Evolutionary conservation across 1,284 basidiomycete species (phyloP), one percentile per base, ranked within the genome.

Genomic region (Cystobasidium slooffiae): DNA sequence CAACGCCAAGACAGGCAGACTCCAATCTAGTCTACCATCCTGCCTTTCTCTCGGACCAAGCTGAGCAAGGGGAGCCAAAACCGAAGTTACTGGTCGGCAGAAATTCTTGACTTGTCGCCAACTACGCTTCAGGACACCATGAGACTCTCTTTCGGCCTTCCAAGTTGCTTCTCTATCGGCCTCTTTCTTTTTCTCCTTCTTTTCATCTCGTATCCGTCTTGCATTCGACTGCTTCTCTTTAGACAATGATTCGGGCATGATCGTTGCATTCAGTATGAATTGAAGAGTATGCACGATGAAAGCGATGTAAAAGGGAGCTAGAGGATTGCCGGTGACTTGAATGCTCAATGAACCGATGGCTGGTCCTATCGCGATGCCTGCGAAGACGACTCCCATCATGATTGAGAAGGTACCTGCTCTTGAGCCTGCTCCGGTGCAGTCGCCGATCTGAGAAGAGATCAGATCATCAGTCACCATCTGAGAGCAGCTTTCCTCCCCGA

Each of bases 161-260:
- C 22, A 65, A 2, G 41, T 51, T 6, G 65, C 39, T 41, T 51
- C 58, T 39, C 44, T 43, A 8, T 41, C 43, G 18, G 10, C 14
- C 1, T 66, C 43, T 10, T 18, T 6, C 37, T 66, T 65, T 41
- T 73, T 55, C 46, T 56, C 31, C 31, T 66, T 65, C 20, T 56
- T 59, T 20, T 65, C 62, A 6, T 59, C 43, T n/a, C 46, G 43
- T 7, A 10, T 39, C 24, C 47, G 24, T 12, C 41, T 43, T 8
- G 70, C 70, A 18, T 65, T 52, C 24, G 24, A 43, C 51, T 73
- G 62, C 37, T 73, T 73, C 7, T 66, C 62, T 16, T 37, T 58
- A 12, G 56, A 39, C 24, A 73, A 55, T 53, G 70, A 73, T 59
- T 73, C 70, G 16, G 70, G 70, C 70, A 73, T 65, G 62, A 73